Evolutionary conservation across 148 eudicot genomes (phyloP).

Genomic region (Rhododendron williamsianum): DNA sequence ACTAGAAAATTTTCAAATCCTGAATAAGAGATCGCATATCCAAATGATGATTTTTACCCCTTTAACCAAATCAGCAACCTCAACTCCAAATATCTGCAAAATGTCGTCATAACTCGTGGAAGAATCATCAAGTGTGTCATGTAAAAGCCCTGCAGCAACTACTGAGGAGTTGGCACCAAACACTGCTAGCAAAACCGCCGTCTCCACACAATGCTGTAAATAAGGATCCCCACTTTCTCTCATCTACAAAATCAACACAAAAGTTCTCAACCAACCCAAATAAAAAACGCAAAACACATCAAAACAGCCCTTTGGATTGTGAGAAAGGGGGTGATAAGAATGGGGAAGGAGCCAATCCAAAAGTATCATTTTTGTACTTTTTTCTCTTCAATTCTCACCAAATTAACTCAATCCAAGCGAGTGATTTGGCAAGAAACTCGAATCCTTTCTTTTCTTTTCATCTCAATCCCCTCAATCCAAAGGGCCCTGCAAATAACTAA

Average conservation of each 20-base stretch:
- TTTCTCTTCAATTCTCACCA: neutral
- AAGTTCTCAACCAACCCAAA: conserved; percentile 5
- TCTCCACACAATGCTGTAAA: conserved; percentile 90
- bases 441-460: neutral
- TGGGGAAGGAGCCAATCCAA: neutral
- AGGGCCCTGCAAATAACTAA: neutral
- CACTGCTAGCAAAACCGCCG: conserved; percentile 70
- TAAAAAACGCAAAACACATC: neutral
- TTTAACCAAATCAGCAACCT: conserved; percentile 79
- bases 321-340: neutral
- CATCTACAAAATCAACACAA: conserved; percentile 39
- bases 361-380: neutral
- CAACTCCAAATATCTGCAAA: conserved; percentile 53
- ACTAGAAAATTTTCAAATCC: neutral
- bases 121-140: conserved; percentile 90
- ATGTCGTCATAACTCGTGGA: conserved; percentile 60
- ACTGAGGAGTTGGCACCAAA: conserved; percentile 85
- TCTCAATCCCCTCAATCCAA: neutral
- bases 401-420: neutral
- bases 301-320: neutral
- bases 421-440: neutral
- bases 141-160: conserved; percentile 91
- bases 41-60: conserved; percentile 53
- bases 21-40: neutral
- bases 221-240: conserved; percentile 93